A percentile compares a stretch with the other conserved stretches of the same genome.
phyloP scores from a whole-genome alignment of 345 rosid genomes.

The Gossypium anomalum region DNA sequence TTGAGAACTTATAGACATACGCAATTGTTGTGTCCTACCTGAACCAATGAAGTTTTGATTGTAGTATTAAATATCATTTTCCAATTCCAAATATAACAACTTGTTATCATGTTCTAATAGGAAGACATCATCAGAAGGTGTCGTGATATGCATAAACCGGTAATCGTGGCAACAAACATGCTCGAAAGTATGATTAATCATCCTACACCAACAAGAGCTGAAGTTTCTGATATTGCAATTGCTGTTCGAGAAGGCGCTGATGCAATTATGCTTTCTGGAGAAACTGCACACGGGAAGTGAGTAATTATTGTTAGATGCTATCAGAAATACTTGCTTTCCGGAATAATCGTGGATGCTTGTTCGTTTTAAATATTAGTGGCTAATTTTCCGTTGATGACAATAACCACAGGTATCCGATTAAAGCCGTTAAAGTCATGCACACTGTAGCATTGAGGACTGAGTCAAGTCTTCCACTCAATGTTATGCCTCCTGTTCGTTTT shows the following conservation, averaged over 20 bases:
- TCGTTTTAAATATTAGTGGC: neutral
- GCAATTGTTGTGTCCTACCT: too few species aligned
- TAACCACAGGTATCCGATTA: constrained; percentile 65
- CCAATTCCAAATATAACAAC: neutral
- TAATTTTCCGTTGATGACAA: neutral
- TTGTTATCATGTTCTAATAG: constrained; percentile 34
- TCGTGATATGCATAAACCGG: constrained; percentile 78
- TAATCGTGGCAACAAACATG: constrained; percentile 96
- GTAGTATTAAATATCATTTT: neutral
- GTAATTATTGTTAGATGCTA: constrained; percentile 22
- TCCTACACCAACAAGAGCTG: constrained; percentile 99
- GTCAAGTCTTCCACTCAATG: constrained; percentile 60
- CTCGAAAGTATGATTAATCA: constrained; percentile 96
- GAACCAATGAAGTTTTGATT: neutral
- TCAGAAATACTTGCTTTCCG: neutral
- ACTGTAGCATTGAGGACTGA: constrained; percentile 88
- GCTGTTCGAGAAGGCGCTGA: constrained; percentile 96
- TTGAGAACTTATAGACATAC: neutral
- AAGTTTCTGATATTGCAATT: constrained; percentile 93
- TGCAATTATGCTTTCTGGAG: constrained; percentile 98
- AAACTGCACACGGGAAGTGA: constrained; percentile 97
- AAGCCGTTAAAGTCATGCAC: constrained; percentile 96
- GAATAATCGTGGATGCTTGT: neutral
- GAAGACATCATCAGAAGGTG: constrained; percentile 92
- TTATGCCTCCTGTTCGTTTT: constrained; percentile 43